Base-by-base conservation (phyloP, 2,329 filamentous ascomycete species). In the Thermomyces lanuginosus region DNA sequence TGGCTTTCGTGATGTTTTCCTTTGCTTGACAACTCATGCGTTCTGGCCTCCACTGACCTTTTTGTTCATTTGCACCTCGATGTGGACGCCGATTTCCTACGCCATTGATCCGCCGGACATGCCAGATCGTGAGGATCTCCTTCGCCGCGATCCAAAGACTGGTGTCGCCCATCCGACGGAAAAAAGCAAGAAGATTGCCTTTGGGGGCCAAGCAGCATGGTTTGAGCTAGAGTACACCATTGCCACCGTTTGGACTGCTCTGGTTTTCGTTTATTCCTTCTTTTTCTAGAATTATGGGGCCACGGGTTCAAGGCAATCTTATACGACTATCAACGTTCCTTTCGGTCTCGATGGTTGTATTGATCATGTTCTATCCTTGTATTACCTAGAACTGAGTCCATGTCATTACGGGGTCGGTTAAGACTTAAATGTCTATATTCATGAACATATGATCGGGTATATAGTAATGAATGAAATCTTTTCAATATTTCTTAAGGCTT, bases 21-120 rank as follows among this genome's bases (percentile, higher is more conserved):
- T 64, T 24, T 61, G 59, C 36, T 51, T 75, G 3, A 42, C 74
- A 21, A 71, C 67, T 0, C 67, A 72, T 42, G 66, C 66, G 8
- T 66, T 65, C 49, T 74, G 69, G 69, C 68, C 68, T 4, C 69
- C 69, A 0, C 39, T 72, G 22, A 63, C 66, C 0, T 72, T 68
- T 49, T 39, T 70, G 22, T 64, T 66, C 40, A 57, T 65, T 24
- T 61, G 60, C 51, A 61, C 53, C 26, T 64, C 64, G 1, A 49
- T 68, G 14, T 71, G 66, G 64, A 67, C 60, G 0, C 71, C 71
- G 0, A 56, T 76, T 23, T 55, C 56, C 1, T 76, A 76, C 41
- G 66, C 68, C 13, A 63, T 74, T 28, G 64, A 64, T 36, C 71
- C 71, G 1, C 71, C 71, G 0, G 49, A 42, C 3, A 61, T 70